phyloP scores from a whole-genome alignment of 331 rosid species.

The Phaseolus coccineus region DNA sequence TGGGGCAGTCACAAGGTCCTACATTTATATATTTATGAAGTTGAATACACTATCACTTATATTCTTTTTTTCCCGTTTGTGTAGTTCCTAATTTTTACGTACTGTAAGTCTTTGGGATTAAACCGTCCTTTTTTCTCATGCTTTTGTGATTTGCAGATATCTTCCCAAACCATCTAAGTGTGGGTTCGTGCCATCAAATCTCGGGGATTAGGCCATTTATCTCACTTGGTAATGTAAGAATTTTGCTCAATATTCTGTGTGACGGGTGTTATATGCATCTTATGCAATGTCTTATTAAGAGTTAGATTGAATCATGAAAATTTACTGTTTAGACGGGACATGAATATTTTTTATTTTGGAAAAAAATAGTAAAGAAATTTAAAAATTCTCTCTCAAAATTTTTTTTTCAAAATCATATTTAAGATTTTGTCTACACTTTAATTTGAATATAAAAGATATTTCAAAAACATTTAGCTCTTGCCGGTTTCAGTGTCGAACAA shows the following conservation, averaged over 20 bases:
- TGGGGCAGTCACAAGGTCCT: background rate
- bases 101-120: background rate
- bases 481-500: no score
- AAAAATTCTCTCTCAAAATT: no score
- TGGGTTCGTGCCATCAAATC: background rate
- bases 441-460: no score
- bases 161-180: background rate
- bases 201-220: background rate
- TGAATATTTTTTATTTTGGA: no score
- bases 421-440: no score
- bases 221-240: background rate
- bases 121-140: background rate
- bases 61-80: background rate
- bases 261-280: background rate
- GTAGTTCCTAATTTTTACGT: background rate
- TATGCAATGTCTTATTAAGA: no score
- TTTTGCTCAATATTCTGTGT: background rate
- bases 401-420: no score
- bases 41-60: background rate
- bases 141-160: constrained; percentile 2
- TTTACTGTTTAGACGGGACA: no score
- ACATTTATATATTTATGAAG: no score
- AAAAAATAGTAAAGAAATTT: no score
- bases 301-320: no score
- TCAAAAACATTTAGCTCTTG: no score